phyloP scores from a whole-genome alignment of 768 basidiomycete genomes.

The Tylopilus cervinicoccineus region DNA sequence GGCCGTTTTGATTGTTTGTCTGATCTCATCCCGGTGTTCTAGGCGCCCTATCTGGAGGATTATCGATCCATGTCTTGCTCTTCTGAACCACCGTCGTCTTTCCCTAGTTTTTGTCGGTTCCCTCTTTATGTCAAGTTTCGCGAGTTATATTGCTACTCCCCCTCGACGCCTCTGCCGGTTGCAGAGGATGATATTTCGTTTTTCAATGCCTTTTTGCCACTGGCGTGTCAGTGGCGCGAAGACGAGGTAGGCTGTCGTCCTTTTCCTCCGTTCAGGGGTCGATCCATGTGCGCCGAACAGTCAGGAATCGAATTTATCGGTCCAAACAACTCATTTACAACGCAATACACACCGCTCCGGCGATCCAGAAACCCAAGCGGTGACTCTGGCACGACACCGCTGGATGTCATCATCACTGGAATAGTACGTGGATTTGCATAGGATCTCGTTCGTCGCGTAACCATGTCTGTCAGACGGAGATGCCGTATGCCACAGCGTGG shows the following conservation, averaged over 20 bases:
- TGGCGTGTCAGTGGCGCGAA: constrained; percentile 34
- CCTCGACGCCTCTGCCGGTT: constrained; percentile 32
- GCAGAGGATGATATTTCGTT: constrained; percentile 34
- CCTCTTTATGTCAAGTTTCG: constrained; percentile 48
- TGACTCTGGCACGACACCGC: constrained; percentile 17
- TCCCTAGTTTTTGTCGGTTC: constrained; percentile 36
- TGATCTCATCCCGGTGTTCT: constrained; percentile 1
- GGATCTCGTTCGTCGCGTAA: neutral
- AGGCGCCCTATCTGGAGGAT: constrained; percentile 39
- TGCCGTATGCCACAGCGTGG: constrained; percentile 49
- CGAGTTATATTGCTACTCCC: constrained; percentile 43
- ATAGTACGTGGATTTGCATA: constrained; percentile 33
- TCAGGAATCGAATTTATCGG: constrained; percentile 31
- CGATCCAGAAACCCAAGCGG: constrained; percentile 13
- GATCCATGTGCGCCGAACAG: constrained; percentile 8
- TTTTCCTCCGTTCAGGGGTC: neutral
- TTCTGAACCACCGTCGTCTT: constrained; percentile 31
- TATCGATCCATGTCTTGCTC: constrained; percentile 38
- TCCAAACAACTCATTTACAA: constrained; percentile 32
- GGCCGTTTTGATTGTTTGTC: neutral
- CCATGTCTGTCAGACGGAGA: constrained; percentile 39
- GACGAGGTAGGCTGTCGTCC: constrained; percentile 19
- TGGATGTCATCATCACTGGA: constrained; percentile 52
- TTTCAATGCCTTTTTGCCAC: constrained; percentile 46
- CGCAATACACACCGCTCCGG: constrained; percentile 37